Conservation (phyloP, 352 stramenopile species). For the Pythium dissimile region DNA sequence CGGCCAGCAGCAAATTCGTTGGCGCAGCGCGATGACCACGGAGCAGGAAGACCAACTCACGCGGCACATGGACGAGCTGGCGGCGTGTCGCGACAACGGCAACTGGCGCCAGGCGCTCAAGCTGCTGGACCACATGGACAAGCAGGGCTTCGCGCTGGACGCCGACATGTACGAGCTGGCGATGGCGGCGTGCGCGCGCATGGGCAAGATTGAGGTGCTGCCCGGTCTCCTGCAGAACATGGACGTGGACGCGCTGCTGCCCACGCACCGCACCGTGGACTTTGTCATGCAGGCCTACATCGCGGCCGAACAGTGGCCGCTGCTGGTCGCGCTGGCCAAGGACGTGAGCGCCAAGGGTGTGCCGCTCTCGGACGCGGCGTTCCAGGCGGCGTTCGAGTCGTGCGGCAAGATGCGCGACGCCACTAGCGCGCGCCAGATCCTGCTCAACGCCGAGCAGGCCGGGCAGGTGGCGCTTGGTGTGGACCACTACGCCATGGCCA, state of each 20-base stretch:
- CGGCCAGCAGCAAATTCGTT: slow-evolving; percentile 1
- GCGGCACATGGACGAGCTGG: slow-evolving; percentile 39
- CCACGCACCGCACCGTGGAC: slow-evolving; percentile 68
- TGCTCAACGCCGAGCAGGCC: slow-evolving; percentile 35
- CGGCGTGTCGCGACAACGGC: slow-evolving; percentile 49
- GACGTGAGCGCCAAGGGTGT: slow-evolving; percentile 43
- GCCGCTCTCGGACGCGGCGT: slow-evolving; percentile 60
- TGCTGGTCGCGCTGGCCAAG: slow-evolving; percentile 49
- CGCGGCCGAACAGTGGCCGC: slow-evolving; percentile 57
- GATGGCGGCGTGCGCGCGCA: slow-evolving; percentile 74
- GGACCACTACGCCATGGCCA: slow-evolving; percentile 48
- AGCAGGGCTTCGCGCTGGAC: slow-evolving; percentile 48
- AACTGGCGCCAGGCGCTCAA: slow-evolving; percentile 77
- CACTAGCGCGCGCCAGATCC: slow-evolving; percentile 40
- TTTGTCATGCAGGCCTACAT: slow-evolving; percentile 80
- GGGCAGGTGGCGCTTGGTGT: slow-evolving; percentile 24
- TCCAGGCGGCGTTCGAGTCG: slow-evolving; percentile 68
- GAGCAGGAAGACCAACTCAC: slow-evolving; percentile 19
- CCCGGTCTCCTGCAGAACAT: slow-evolving; percentile 76
- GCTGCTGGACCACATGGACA: slow-evolving; percentile 66
- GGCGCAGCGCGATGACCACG: slow-evolving; percentile 9
- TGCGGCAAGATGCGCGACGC: slow-evolving; percentile 62
- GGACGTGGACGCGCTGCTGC: slow-evolving; percentile 57
- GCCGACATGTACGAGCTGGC: slow-evolving; percentile 74
- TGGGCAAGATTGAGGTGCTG: slow-evolving; percentile 78